Conservation (phyloP, 768 basidiomycete species). For the Kwoniella botswanensis region DNA sequence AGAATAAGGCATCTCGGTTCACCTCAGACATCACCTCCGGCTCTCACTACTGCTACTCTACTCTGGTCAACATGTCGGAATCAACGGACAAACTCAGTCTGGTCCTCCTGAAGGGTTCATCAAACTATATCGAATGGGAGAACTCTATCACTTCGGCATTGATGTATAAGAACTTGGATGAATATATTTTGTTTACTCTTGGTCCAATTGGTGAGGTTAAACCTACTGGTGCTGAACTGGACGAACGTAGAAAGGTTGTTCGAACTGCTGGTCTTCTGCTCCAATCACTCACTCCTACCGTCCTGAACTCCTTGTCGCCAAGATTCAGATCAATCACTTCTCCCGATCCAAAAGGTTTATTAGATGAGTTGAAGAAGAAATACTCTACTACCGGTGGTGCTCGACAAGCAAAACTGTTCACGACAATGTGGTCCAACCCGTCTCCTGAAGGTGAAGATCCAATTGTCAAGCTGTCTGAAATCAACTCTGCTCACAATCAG, state of each 20-base stretch:
- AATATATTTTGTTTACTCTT: no score
- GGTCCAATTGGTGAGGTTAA: no score
- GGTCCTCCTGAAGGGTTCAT: no score
- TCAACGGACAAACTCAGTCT: no score
- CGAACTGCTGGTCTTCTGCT: neutral
- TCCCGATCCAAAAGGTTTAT: slow-evolving; percentile 8
- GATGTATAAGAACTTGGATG: no score
- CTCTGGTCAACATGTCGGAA: no score
- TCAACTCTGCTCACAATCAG: slow-evolving; percentile 29
- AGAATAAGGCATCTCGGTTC: no score
- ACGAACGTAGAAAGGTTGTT: neutral
- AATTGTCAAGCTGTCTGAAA: slow-evolving; percentile 1
- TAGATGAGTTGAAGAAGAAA: neutral
- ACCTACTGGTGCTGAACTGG: neutral
- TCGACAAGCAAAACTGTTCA: slow-evolving; percentile 22
- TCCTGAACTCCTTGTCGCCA: neutral
- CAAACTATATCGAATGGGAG: no score
- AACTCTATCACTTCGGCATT: no score
- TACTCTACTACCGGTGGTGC: slow-evolving; percentile 24
- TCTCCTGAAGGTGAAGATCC: slow-evolving; percentile 27
- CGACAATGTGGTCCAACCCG: slow-evolving; percentile 16
- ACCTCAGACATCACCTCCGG: no score
- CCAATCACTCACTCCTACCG: neutral
- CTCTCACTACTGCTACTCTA: no score
- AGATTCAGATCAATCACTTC: neutral